Conservation (phyloP, 148 eudicot genomes). For the Salicornia ramosissima region DNA sequence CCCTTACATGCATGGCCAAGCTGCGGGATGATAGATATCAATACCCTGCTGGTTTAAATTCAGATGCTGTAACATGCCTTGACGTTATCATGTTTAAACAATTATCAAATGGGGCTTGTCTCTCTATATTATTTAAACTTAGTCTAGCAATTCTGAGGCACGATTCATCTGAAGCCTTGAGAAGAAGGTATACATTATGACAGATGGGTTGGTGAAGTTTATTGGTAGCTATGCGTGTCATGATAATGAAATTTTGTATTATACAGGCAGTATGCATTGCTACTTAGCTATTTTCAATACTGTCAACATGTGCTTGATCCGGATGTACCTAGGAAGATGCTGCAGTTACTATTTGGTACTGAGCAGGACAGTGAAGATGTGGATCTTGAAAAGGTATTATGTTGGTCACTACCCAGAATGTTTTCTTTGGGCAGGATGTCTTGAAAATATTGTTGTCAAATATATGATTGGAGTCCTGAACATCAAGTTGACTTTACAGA, state of each 20-base stretch:
- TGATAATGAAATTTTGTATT: conserved; percentile 16
- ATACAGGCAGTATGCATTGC: conserved; percentile 86
- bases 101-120: conserved; percentile 86
- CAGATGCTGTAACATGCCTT: conserved; percentile 69
- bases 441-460: not conserved
- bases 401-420: not conserved
- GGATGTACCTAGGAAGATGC: conserved; percentile 71
- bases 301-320: conserved; percentile 95
- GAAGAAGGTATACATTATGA: conserved; percentile 71
- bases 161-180: conserved; percentile 84
- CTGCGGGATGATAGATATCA: conserved; percentile 82
- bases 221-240: not conserved
- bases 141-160: conserved; percentile 71
- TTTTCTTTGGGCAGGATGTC: conserved; percentile 2
- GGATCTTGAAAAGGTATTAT: conserved; percentile 76
- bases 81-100: conserved; percentile 80
- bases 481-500: conserved; percentile 38
- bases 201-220: not conserved
- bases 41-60: conserved; percentile 55
- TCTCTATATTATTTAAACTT: conserved; percentile 77
- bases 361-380: conserved; percentile 69
- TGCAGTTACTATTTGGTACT: conserved; percentile 64
- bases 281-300: conserved; percentile 91
- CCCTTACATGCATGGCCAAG: conserved; percentile 92
- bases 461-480: conserved; percentile 1